Evolutionary conservation across 2,329 filamentous ascomycete species (phyloP).

Genomic region (Colletotrichum sp.): DNA sequence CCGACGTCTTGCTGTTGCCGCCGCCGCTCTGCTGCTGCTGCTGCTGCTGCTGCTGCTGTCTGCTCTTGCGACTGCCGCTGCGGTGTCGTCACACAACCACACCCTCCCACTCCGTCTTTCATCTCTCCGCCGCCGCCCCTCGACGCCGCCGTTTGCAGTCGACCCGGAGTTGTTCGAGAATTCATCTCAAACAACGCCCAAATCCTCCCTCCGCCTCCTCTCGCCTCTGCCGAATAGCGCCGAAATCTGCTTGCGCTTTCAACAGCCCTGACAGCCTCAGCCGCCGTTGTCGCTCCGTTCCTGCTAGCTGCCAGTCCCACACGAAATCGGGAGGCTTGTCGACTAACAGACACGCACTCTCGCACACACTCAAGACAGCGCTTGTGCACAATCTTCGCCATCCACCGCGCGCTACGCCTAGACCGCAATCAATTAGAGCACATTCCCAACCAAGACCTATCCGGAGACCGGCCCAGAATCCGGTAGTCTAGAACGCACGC

Average conservation of each 20-base stretch:
- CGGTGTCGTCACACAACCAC: neutral
- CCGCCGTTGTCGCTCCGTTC: slow-evolving; percentile 1
- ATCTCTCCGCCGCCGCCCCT: neutral
- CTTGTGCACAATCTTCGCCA: neutral
- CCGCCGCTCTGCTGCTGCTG: neutral
- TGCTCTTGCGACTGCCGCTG: neutral
- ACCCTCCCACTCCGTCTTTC: neutral
- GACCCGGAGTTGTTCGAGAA: slow-evolving; percentile 10
- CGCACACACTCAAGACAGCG: neutral
- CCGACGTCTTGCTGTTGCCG: neutral
- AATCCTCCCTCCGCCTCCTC: neutral
- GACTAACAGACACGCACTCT: neutral
- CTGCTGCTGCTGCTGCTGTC: neutral
- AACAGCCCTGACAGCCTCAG: neutral
- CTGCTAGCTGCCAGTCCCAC: neutral
- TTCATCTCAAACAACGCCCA: neutral
- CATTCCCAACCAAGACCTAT: slow-evolving; percentile 2
- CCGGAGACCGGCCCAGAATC: slow-evolving; percentile 7
- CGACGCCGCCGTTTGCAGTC: slow-evolving; percentile 16
- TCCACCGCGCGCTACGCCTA: neutral
- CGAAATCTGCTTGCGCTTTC: slow-evolving; percentile 11
- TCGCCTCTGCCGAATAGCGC: neutral
- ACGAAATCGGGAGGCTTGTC: neutral
- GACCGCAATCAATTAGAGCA: slow-evolving; percentile 10
- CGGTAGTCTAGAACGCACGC: slow-evolving; percentile 9